Evolutionary conservation across 345 rosid genomes (phyloP), one percentile per base, ranked within the genome.

Genomic region (Dipteronia sinensis): DNA sequence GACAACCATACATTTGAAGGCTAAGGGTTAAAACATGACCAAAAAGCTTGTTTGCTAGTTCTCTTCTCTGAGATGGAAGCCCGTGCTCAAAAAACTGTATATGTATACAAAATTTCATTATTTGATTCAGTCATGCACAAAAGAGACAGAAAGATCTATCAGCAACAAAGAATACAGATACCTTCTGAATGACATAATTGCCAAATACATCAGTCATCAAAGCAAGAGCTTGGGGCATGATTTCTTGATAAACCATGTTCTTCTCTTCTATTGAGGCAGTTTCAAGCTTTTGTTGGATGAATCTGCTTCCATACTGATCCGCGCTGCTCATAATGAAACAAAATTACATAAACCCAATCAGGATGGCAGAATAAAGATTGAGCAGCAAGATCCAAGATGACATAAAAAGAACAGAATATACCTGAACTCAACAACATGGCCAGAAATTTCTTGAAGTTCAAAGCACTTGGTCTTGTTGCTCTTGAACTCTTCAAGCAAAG

Each of bases 401-500:
- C 19, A 9, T 61, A 56, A 59, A 61, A 65, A 59, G 42, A 74
- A 23, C 19, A 27, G 23, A 19, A 63, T 29, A 22, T 85, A 88
- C 97, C 92, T 92, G 86, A 92, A 92, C 83, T 90, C 97, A 47
- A 89, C 93, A 40, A 90, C 90, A 79, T 92, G 93, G 40, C 93
- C 84, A 42, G 87, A 85, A 63, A 92, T 92, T 82, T 92, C 97
- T 4, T 89, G 83, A 75, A 92, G 89, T 80, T 92, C 91, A 22
- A 92, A 82, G 23, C 90, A 87, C 75, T 88, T 89, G 44, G 92
- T 82, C 82, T 92, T 90, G 65, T 90, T 88, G 78, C 89, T 83
- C 81, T 92, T 92, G 73, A 92, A 92, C 83, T 92, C 93, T 84
- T 90, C 97, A 19, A 92, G 87, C 74, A 90, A 81, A 31, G 94